These are phyloP conservation scores for Candida sojae DNA, from an alignment of 1,139 yeast species.

Conservation along the genomic window DNA sequence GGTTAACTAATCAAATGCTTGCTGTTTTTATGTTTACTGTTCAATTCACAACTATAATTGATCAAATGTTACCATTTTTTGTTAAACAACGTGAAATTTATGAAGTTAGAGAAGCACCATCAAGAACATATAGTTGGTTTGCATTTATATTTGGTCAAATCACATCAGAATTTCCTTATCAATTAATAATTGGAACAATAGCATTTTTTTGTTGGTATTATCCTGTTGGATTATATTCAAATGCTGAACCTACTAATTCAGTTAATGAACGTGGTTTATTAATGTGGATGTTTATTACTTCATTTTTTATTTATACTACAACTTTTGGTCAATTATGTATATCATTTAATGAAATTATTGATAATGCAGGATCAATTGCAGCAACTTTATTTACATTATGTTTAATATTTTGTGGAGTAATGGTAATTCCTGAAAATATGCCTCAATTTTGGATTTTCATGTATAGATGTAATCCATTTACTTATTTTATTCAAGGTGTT, in stretches of 20 bases:
- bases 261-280: slow-evolving; percentile 42
- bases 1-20: slow-evolving; percentile 51
- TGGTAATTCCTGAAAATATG: slow-evolving; percentile 22
- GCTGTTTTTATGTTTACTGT: slow-evolving; percentile 55
- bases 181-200: slow-evolving; percentile 61
- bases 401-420: slow-evolving; percentile 37
- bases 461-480: slow-evolving; percentile 68
- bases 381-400: slow-evolving; percentile 30
- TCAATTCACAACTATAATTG: slow-evolving; percentile 53
- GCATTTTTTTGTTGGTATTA: slow-evolving; percentile 78
- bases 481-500: slow-evolving; percentile 49
- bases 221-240: slow-evolving; percentile 69
- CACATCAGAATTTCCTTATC: slow-evolving; percentile 77
- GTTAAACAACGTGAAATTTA: slow-evolving; percentile 36
- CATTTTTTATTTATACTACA: slow-evolving; percentile 33
- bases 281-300: slow-evolving; percentile 44
- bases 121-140: slow-evolving; percentile 31
- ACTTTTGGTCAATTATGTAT: slow-evolving; percentile 41
- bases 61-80: slow-evolving; percentile 46
- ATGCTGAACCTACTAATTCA: slow-evolving; percentile 42
- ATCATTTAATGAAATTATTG: slow-evolving; percentile 39
- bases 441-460: slow-evolving; percentile 53
- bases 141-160: slow-evolving; percentile 59
- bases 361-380: slow-evolving; percentile 40
- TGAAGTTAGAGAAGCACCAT: slow-evolving; percentile 38